Conservation (phyloP, 148 eudicot species). For the Silene latifolia region DNA sequence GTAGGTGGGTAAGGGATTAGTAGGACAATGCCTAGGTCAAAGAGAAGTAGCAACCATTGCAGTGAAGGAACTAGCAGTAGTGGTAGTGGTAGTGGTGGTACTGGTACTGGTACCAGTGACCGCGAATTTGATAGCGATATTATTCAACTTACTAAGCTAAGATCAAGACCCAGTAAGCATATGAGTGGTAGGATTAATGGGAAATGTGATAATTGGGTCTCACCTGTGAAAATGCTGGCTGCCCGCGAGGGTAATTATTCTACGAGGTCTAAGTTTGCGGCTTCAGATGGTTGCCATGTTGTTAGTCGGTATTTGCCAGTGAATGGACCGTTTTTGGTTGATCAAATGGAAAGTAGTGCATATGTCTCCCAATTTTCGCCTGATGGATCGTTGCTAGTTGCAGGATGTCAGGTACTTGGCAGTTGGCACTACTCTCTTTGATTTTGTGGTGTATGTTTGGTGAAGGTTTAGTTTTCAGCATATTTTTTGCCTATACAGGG, state of each 20-base stretch:
- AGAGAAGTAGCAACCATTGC: neutral
- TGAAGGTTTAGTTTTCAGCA: neutral
- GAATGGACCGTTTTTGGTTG: slow-evolving; percentile 53
- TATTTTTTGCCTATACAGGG: slow-evolving; percentile 39
- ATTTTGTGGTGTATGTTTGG: no score
- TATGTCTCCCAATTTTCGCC: slow-evolving; percentile 79
- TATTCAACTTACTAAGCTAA: slow-evolving; percentile 63
- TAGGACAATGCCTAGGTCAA: neutral
- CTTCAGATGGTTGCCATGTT: slow-evolving; percentile 66
- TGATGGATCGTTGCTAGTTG: slow-evolving; percentile 75
- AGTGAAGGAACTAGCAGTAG: neutral
- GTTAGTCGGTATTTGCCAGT: slow-evolving; percentile 66
- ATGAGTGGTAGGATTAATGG: slow-evolving; percentile 36
- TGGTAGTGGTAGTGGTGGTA: neutral
- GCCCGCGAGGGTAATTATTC: slow-evolving; percentile 74
- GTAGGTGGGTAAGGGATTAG: neutral
- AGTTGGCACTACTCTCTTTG: neutral
- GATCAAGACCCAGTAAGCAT: slow-evolving; percentile 54
- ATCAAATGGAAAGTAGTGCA: slow-evolving; percentile 57
- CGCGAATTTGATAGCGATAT: slow-evolving; percentile 52
- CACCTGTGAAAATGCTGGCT: slow-evolving; percentile 57
- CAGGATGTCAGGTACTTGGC: slow-evolving; percentile 69
- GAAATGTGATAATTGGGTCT: slow-evolving; percentile 37
- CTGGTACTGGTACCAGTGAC: neutral
- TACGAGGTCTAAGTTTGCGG: slow-evolving; percentile 61